Conservation (phyloP, 139 green algal species). For the Chlorella sp. region DNA sequence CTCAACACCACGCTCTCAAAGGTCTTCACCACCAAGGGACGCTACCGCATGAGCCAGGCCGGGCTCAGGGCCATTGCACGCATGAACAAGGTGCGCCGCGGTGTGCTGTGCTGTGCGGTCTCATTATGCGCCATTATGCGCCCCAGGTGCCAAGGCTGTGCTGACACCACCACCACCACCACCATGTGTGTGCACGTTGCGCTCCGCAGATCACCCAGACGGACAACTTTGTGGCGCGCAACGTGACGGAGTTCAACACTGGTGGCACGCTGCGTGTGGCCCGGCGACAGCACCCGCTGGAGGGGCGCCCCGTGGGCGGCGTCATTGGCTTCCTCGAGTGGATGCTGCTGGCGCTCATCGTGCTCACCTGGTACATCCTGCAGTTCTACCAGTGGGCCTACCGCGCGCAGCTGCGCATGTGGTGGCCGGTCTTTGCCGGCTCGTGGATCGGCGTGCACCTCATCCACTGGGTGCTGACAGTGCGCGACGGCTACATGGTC, state of each 20-base stretch:
- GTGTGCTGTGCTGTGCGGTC: no score
- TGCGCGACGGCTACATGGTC: slow-evolving; percentile 18
- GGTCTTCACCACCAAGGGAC: slow-evolving; percentile 20
- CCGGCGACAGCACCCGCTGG: slow-evolving; percentile 11
- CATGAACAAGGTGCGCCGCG: slow-evolving; percentile 1
- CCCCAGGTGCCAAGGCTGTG: no score
- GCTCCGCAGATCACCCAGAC: no score
- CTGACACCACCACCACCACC: no score
- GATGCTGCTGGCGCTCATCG: slow-evolving; percentile 16
- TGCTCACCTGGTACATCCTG: slow-evolving; percentile 14
- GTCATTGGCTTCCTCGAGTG: slow-evolving; percentile 35
- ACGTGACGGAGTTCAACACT: neutral
- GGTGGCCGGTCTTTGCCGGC: slow-evolving; percentile 6
- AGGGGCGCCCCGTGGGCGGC: slow-evolving; percentile 24
- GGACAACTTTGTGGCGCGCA: neutral
- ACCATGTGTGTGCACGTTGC: no score
- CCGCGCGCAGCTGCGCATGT: neutral
- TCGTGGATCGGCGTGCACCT: slow-evolving; percentile 3
- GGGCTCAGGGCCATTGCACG: neutral
- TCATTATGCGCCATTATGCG: no score
- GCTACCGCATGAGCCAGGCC: slow-evolving; percentile 2
- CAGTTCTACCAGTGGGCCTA: neutral
- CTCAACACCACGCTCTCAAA: slow-evolving; percentile 27
- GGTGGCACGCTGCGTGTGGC: no score
- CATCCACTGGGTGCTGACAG: slow-evolving; percentile 11